A percentile compares a stretch with the other conserved stretches of the same genome.
phyloP scores from a whole-genome alignment of 2,329 filamentous ascomycete species.

The Neonectria punicea region DNA sequence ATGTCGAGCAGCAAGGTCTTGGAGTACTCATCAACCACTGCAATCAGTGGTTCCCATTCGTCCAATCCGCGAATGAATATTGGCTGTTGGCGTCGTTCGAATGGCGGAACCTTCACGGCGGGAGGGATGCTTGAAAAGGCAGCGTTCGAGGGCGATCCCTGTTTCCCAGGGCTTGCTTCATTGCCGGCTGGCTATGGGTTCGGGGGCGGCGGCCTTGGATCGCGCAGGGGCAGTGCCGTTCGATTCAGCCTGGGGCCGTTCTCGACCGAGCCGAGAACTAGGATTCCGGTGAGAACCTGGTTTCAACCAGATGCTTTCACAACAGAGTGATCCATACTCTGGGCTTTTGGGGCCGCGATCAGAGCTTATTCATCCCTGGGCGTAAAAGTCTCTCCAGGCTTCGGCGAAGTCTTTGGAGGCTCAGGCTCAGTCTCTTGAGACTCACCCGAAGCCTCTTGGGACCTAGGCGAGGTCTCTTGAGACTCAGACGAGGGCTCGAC shows the following conservation, averaged over 20 bases:
- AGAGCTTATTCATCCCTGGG: background rate
- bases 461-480: no score
- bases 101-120: no score
- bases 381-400: no score
- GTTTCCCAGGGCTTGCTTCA: background rate
- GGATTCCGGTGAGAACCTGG: background rate
- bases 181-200: background rate
- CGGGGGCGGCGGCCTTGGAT: no score
- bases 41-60: slow-evolving; percentile 10
- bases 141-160: background rate
- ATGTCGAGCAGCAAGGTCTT: slow-evolving; percentile 5
- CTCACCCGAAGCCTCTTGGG: no score
- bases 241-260: no score
- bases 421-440: background rate
- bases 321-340: background rate
- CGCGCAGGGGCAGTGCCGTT: no score
- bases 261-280: background rate
- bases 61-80: slow-evolving; percentile 8
- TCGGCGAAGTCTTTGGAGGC: background rate
- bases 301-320: background rate
- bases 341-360: background rate
- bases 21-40: background rate
- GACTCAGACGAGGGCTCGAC: background rate
- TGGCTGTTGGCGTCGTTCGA: background rate
- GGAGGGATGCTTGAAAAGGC: no score